Base-by-base conservation (phyloP, 805 yeast genomes). In the Sporopachydermia quercuum region DNA sequence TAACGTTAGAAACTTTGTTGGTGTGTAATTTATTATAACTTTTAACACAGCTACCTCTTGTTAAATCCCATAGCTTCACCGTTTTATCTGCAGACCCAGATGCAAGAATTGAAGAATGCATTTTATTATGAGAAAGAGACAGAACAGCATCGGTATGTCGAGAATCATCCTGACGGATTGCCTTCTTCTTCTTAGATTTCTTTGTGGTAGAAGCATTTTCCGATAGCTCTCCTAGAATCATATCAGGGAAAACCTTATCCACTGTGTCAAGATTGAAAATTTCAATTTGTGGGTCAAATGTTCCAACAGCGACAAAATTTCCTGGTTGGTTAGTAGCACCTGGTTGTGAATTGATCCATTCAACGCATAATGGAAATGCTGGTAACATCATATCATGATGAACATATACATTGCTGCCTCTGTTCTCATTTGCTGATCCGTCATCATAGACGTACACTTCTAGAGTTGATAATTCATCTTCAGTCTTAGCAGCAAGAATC, bases 301-400 rank as follows among this genome's bases (percentile, higher is more conserved):
- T 83, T 55, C 97, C 97, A 47, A 91, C 67, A 11, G 98, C 98
- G 2, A 94, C 97, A 60, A 84, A 86, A 60, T 86, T 91, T 6
- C 94, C 96, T 19, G 76, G 61, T 44, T 74, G 70, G 19, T 59
- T 58, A 5, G 45, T 36, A 13, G 46, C 43, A 11, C 62, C 62
- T 19, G 93, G 89, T 45, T 66, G 69, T 56, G 70, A 81, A 57
- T 84, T 81, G 46, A 91, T 58, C 97, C 97, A 89, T 60, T 91
- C 98, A 23, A 87, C 87, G 56, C 96, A 85, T 44, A 91, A 68
- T 35, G 98, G 98, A 70, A 91, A 89, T 2, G 96, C 81, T 1
- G 98, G 98, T 45, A 91, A 69, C 96, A 91, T 85, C 49, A 89
- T 62, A 57, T 91, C 98, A 59, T 91, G 98, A 56, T 91, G 98